Evolutionary conservation across 306 rosid genomes (phyloP).

Genomic region (Cucumis melo): DNA sequence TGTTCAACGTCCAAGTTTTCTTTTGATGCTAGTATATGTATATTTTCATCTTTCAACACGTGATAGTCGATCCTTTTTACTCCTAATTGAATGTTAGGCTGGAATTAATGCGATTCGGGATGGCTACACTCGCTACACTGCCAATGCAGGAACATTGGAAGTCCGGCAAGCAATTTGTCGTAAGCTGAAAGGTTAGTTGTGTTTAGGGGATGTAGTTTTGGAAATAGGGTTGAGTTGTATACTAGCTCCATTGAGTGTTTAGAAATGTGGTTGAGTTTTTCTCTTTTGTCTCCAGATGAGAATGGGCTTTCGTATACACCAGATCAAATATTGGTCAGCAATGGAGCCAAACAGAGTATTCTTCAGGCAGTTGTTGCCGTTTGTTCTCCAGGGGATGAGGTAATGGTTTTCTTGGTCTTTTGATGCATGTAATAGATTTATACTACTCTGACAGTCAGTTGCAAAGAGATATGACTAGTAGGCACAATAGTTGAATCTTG

Average conservation of each 20-base stretch:
- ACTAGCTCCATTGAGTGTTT: not conserved
- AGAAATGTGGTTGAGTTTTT: not conserved
- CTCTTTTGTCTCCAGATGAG: constrained; percentile 53
- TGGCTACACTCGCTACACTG: constrained; percentile 70
- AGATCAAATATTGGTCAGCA: constrained; percentile 72
- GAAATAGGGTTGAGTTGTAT: not conserved
- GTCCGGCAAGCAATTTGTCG: constrained; percentile 77
- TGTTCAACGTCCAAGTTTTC: not conserved
- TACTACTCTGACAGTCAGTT: not conserved
- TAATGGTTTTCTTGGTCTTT: not conserved
- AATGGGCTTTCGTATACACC: constrained; percentile 66
- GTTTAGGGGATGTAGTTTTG: not conserved
- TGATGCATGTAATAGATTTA: not conserved
- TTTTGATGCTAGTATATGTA: not conserved
- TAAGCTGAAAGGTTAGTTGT: constrained; percentile 63
- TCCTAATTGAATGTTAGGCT: constrained; percentile 30
- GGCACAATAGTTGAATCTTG: not conserved
- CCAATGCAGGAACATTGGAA: constrained; percentile 72
- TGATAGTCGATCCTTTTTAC: not conserved
- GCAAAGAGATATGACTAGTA: not conserved
- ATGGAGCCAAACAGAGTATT: constrained; percentile 91
- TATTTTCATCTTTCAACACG: not conserved
- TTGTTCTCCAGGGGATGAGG: constrained; percentile 92
- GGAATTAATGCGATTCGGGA: constrained; percentile 86
- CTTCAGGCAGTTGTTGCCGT: constrained; percentile 76